Conservation (phyloP, 2,329 filamentous ascomycete genomes). For the Fusarium dlaminii region DNA sequence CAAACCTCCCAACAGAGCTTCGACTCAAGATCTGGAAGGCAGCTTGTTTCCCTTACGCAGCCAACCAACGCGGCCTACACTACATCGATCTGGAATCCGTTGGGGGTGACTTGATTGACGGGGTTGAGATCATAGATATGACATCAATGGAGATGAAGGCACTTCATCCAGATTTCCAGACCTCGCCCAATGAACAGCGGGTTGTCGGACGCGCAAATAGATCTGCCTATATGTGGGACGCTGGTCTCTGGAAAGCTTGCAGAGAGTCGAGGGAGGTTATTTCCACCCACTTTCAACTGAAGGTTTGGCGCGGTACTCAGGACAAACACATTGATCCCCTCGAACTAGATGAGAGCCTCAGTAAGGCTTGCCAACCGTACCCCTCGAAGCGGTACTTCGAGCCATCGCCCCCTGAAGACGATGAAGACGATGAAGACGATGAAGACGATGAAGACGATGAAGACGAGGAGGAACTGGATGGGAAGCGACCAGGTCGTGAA, state of each 20-base stretch:
- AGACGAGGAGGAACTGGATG: too few species aligned
- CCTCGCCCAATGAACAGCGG: neutral
- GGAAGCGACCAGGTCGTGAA: too few species aligned
- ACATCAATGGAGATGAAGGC: neutral
- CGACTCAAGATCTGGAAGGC: neutral
- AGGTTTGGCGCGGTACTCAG: rapidly evolving
- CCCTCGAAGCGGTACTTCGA: rapidly evolving
- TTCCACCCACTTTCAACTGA: neutral
- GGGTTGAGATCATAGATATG: rapidly evolving
- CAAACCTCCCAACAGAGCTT: neutral
- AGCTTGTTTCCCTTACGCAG: neutral
- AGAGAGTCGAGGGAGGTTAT: neutral
- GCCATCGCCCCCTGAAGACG: too few species aligned
- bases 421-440: too few species aligned
- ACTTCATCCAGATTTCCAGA: neutral
- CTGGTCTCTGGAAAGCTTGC: conserved; percentile 4
- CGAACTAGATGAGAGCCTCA: neutral
- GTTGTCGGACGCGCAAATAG: neutral
- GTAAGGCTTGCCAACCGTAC: neutral
- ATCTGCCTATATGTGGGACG: conserved; percentile 8
- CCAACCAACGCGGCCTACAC: neutral
- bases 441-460: too few species aligned
- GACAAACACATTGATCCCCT: rapidly evolving
- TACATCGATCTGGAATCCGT: neutral
- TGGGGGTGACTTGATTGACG: rapidly evolving